Conservation (phyloP, 2,329 filamentous ascomycete species). For the Fusarium multiceps region DNA sequence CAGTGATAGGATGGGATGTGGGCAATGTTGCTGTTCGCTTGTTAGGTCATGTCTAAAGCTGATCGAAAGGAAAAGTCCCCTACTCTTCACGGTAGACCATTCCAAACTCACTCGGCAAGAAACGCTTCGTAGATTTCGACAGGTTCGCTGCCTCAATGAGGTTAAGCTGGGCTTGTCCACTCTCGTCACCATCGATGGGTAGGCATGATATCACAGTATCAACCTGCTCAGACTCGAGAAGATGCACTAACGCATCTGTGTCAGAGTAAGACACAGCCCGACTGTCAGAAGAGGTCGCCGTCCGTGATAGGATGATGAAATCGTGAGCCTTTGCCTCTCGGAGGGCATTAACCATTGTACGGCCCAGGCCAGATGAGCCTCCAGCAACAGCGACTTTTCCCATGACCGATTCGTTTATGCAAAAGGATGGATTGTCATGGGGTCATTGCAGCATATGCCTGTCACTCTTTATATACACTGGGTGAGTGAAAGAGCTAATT, state of each 20-base stretch:
- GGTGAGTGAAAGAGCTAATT: not conserved
- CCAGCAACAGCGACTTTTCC: not conserved
- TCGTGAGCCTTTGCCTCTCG: not conserved
- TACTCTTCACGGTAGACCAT: not conserved
- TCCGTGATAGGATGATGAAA: not conserved
- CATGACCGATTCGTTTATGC: not conserved
- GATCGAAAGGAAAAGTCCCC: accelerated
- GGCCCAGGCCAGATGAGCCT: slow-evolving; percentile 3
- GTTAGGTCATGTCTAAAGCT: not conserved
- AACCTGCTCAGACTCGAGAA: not conserved
- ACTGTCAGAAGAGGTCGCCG: accelerated
- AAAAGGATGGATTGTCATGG: not conserved
- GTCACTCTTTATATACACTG: not conserved
- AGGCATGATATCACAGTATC: not conserved
- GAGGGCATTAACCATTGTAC: not conserved
- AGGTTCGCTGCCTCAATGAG: not conserved
- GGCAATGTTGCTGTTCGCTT: not conserved
- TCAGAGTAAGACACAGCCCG: not conserved
- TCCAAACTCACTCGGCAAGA: slow-evolving; percentile 4
- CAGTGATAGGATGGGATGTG: not conserved
- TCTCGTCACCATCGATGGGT: not conserved
- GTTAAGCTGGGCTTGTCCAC: slow-evolving; percentile 3
- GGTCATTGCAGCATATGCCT: not conserved
- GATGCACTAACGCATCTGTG: accelerated
- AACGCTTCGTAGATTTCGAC: not conserved